phyloP scores from a whole-genome alignment of 495 filamentous ascomycete species.

The Aspergillus funiculosus region DNA sequence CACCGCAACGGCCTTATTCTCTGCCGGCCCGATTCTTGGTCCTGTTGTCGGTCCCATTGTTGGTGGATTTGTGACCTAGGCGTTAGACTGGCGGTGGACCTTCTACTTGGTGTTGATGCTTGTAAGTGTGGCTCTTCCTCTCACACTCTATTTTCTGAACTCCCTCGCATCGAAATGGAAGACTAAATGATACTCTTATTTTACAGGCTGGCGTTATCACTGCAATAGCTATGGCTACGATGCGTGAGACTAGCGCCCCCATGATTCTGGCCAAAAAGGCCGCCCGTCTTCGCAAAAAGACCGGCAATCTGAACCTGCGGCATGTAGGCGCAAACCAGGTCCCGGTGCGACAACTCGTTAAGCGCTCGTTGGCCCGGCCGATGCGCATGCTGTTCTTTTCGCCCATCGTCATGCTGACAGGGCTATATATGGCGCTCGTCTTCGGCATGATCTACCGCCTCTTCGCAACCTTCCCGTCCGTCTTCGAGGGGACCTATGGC shows the following conservation, averaged over 20 bases:
- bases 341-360: conserved; percentile 14
- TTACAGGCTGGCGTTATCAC: background rate
- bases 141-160: background rate
- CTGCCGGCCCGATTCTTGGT: background rate
- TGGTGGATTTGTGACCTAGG: background rate
- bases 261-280: conserved; percentile 1
- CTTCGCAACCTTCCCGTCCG: conserved; percentile 43
- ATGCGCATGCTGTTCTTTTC: conserved; percentile 43
- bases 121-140: background rate
- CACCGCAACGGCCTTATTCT: background rate
- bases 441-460: conserved; percentile 33
- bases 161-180: no score
- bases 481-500: conserved; percentile 44
- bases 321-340: conserved; percentile 23
- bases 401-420: conserved; percentile 42
- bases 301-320: conserved; percentile 43
- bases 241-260: conserved; percentile 2
- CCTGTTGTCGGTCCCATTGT: conserved; percentile 2
- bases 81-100: conserved; percentile 3
- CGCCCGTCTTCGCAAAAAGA: conserved; percentile 42
- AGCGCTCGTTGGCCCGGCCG: conserved; percentile 31
- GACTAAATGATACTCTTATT: no score
- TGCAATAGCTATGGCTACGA: background rate
- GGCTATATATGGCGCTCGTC: conserved; percentile 31
- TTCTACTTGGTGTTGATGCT: conserved; percentile 3